Percentiles rank a stretch among this genome's conserved stretches.
Conservation (phyloP, 2,329 filamentous ascomycete species). For the Macrophomina tecta region DNA sequence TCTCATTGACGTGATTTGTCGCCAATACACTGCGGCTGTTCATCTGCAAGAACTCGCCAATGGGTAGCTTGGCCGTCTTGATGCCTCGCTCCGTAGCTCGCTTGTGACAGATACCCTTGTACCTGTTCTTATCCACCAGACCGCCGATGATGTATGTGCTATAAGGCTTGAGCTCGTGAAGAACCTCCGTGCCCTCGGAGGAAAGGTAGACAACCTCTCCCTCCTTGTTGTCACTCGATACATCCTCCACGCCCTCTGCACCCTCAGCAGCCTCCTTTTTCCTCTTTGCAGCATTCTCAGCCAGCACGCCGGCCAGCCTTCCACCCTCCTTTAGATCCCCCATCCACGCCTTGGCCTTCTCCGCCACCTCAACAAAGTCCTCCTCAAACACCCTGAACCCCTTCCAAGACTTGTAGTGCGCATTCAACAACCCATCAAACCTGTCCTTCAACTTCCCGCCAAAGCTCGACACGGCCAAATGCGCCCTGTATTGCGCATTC, state of each 20-base stretch:
- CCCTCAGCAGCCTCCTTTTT: neutral
- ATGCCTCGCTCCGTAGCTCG: conserved; percentile 76
- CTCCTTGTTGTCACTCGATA: conserved; percentile 36
- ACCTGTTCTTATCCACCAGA: conserved; percentile 92
- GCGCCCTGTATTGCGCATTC: conserved; percentile 68
- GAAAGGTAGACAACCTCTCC: conserved; percentile 84
- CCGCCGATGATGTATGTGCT: conserved; percentile 93
- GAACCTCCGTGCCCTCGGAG: conserved; percentile 85
- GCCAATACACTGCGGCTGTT: conserved; percentile 82
- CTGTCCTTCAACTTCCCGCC: conserved; percentile 74
- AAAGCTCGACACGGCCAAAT: conserved; percentile 81
- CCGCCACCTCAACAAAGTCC: conserved; percentile 74
- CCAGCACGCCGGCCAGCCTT: conserved; percentile 64
- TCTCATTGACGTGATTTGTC: conserved; percentile 96
- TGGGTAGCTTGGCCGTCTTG: conserved; percentile 88
- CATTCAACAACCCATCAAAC: conserved; percentile 76
- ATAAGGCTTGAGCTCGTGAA: conserved; percentile 83
- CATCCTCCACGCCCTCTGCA: conserved; percentile 31
- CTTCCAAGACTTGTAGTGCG: conserved; percentile 80
- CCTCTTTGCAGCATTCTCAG: conserved; percentile 34
- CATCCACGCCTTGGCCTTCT: conserved; percentile 73
- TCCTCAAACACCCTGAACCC: conserved; percentile 74
- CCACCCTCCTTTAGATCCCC: conserved; percentile 60
- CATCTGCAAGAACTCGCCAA: conserved; percentile 95
- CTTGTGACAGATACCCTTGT: conserved; percentile 93